Conservation (phyloP, 306 rosid species). For the Canavalia ensiformis region DNA sequence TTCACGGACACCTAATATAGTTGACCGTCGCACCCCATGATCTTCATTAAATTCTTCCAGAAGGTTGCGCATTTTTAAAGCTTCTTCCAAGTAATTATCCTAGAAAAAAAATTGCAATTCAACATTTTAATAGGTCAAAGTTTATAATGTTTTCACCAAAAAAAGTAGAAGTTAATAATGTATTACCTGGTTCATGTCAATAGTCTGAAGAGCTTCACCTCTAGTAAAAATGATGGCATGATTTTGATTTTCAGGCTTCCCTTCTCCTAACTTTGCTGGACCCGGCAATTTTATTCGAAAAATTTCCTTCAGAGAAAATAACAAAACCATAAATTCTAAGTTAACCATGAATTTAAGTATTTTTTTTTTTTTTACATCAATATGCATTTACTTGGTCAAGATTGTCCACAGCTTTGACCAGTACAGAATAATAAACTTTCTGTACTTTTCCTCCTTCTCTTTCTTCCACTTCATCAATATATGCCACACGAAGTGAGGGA, state of each 20-base stretch:
- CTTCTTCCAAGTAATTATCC: constrained; percentile 99
- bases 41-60: constrained; percentile 95
- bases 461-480: constrained; percentile 97
- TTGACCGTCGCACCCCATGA: constrained; percentile 95
- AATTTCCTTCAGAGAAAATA: constrained; percentile 75
- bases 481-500: constrained; percentile 98
- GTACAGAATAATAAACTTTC: constrained; percentile 92
- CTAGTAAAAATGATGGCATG: constrained; percentile 93
- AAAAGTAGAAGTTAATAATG: constrained; percentile 1
- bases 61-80: constrained; percentile 97
- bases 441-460: constrained; percentile 83
- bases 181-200: constrained; percentile 97
- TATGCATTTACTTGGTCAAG: constrained; percentile 82
- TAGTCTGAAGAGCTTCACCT: constrained; percentile 98
- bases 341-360: constrained; percentile 28
- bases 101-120: constrained; percentile 51
- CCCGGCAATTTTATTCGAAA: constrained; percentile 92
- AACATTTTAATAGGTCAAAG: constrained; percentile 50
- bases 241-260: constrained; percentile 99
- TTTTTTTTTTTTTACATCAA: constrained; percentile 39
- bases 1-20: constrained; percentile 98
- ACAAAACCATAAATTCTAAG: constrained; percentile 50
- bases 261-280: constrained; percentile 93
- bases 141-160: background rate
- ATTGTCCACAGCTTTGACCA: constrained; percentile 89